phyloP scores from a whole-genome alignment of 257 asterid species.

The Lithospermum erythrorhizon region DNA sequence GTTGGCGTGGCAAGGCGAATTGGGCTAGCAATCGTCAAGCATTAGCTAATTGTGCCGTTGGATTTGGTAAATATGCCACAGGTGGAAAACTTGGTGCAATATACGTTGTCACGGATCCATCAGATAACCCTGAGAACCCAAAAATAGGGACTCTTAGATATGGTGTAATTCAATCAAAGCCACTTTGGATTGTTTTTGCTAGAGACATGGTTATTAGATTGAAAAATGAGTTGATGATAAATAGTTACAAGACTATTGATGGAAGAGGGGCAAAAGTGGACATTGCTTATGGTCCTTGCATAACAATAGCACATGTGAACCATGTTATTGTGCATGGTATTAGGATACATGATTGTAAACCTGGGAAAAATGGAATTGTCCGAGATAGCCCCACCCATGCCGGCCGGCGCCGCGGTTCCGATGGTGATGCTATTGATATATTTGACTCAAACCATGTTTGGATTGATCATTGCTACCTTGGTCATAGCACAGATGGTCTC shows the following conservation, averaged over 20 bases:
- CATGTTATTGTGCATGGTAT: constrained; percentile 69
- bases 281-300: constrained; percentile 77
- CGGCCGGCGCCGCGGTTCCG: constrained; percentile 60
- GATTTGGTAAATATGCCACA: constrained; percentile 51
- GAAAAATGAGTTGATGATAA: constrained; percentile 48
- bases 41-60: constrained; percentile 59
- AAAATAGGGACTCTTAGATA: constrained; percentile 68
- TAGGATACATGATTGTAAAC: constrained; percentile 67
- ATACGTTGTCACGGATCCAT: constrained; percentile 47
- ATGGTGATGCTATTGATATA: constrained; percentile 64
- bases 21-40: constrained; percentile 64
- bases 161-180: constrained; percentile 50
- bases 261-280: constrained; percentile 87
- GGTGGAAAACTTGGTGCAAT: constrained; percentile 59
- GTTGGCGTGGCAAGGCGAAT: constrained; percentile 53
- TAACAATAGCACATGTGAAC: constrained; percentile 43
- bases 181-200: constrained; percentile 61
- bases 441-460: constrained; percentile 50
- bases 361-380: constrained; percentile 50
- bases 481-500: constrained; percentile 52
- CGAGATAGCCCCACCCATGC: constrained; percentile 33
- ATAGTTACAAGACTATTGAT: constrained; percentile 78
- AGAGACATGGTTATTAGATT: constrained; percentile 52
- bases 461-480: constrained; percentile 77
- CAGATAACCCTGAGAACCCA: constrained; percentile 50